Evolutionary conservation across 2,329 filamentous ascomycete genomes (phyloP).

Genomic region (Fusarium duplospermum): DNA sequence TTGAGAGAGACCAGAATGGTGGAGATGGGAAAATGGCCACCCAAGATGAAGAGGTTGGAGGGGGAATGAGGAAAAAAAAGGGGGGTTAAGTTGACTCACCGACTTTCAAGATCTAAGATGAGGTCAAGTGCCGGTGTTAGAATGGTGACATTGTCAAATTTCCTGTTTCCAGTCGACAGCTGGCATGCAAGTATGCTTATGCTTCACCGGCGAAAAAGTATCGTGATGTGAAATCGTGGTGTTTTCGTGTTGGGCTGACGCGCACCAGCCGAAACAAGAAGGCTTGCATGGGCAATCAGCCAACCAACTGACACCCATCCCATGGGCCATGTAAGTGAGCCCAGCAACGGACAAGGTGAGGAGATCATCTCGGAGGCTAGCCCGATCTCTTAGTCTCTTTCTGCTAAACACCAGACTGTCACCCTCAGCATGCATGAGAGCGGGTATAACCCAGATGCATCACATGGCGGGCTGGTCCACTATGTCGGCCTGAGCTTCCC

Average conservation of each 20-base stretch:
- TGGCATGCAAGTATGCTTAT: background rate
- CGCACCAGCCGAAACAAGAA: constrained; percentile 32
- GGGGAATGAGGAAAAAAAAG: constrained; percentile 17
- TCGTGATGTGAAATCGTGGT: constrained; percentile 27
- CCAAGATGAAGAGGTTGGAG: constrained; percentile 33
- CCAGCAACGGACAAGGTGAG: constrained; percentile 20
- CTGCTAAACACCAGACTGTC: constrained; percentile 12
- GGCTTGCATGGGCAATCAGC: constrained; percentile 29
- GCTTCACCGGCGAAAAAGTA: constrained; percentile 11
- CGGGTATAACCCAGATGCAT: constrained; percentile 40
- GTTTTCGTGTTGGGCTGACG: constrained; percentile 14
- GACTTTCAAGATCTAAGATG: constrained; percentile 12
- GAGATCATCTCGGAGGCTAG: constrained; percentile 25
- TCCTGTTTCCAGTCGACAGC: background rate
- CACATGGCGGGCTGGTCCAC: constrained; percentile 25
- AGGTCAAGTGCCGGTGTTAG: background rate
- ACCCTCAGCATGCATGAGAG: constrained; percentile 31
- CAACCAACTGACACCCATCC: constrained; percentile 38
- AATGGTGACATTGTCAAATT: background rate
- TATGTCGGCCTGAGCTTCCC: constrained; percentile 30
- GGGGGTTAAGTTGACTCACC: constrained; percentile 22
- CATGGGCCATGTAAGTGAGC: background rate
- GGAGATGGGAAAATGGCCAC: constrained; percentile 25
- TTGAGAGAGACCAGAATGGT: constrained; percentile 18
- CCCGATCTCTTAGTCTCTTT: constrained; percentile 28